A percentile compares a stretch with the other conserved stretches of the same genome.
These are phyloP conservation scores for Hibiscus tridactylites DNA, from an alignment of 345 rosid genomes.

Conservation along the genomic window DNA sequence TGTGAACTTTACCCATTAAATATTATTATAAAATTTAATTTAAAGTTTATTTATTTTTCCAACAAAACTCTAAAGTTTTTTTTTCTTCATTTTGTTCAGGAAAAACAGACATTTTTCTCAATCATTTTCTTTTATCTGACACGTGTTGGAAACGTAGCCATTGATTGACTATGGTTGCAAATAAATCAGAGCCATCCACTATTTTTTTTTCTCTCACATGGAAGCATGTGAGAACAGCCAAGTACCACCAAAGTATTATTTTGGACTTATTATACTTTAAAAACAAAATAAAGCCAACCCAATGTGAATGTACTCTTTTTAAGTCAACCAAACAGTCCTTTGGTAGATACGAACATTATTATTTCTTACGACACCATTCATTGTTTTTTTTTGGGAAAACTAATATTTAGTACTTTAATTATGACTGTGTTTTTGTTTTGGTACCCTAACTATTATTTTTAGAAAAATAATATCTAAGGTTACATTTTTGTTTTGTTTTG, in stretches of 20 bases:
- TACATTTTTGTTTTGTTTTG: too few species aligned
- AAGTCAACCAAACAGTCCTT: neutral
- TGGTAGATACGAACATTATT: neutral
- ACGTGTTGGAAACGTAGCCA: neutral
- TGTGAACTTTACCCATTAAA: too few species aligned
- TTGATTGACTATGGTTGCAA: neutral
- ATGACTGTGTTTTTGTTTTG: too few species aligned
- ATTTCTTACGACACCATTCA: neutral
- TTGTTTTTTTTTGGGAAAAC: neutral
- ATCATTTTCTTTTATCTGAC: neutral
- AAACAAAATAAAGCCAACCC: neutral
- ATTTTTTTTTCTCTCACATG: slow-evolving; percentile 40
- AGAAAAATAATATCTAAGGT: too few species aligned
- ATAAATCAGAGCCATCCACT: slow-evolving; percentile 20
- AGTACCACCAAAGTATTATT: slow-evolving; percentile 39
- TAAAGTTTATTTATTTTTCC: neutral
- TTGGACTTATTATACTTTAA: slow-evolving; percentile 40
- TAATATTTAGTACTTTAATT: too few species aligned
- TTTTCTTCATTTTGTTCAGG: neutral
- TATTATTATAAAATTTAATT: too few species aligned
- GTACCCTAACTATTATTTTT: too few species aligned
- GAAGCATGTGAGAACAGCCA: slow-evolving; percentile 43
- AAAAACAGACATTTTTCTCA: neutral
- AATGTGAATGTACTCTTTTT: neutral
- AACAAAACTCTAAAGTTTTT: neutral